Percentiles rank a stretch among this genome's conserved stretches.
These are phyloP conservation scores for Sclerotinia sclerotiorum DNA, from an alignment of 2,329 filamentous ascomycete genomes.

Conservation along the genomic window DNA sequence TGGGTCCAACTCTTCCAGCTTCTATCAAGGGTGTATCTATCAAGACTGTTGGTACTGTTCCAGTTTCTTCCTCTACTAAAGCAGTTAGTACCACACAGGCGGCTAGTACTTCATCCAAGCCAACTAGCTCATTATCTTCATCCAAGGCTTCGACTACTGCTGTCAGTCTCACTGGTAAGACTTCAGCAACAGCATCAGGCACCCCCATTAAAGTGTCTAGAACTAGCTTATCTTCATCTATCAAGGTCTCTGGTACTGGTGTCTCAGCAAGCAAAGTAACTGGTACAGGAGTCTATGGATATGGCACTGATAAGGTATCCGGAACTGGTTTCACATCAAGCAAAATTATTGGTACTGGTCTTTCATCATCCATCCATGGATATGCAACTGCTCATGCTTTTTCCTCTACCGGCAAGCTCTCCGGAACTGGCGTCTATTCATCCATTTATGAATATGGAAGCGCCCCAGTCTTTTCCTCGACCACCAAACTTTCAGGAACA, in stretches of 20 bases:
- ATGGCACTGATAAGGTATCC: background rate
- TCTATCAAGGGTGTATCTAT: background rate
- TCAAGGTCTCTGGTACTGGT: background rate
- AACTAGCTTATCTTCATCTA: background rate
- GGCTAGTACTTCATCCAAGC: background rate
- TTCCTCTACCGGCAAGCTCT: background rate
- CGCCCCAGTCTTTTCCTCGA: background rate
- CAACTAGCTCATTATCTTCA: background rate
- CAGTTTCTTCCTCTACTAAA: conserved; percentile 11
- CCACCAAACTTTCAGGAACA: conserved; percentile 7
- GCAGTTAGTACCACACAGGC: background rate
- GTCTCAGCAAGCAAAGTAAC: background rate
- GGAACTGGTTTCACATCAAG: background rate
- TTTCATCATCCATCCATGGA: conserved; percentile 5
- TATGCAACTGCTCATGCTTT: background rate
- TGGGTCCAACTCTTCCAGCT: conserved; percentile 11
- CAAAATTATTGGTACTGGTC: background rate
- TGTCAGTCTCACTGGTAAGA: background rate
- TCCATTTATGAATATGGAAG: background rate
- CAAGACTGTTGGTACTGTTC: conserved; percentile 21
- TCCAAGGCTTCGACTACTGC: background rate
- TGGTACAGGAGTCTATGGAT: background rate
- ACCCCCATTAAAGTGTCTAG: background rate
- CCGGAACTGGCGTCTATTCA: background rate
- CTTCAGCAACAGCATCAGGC: background rate